phyloP scores from a whole-genome alignment of 305 asterid genomes.

The Salvia sclarea region DNA sequence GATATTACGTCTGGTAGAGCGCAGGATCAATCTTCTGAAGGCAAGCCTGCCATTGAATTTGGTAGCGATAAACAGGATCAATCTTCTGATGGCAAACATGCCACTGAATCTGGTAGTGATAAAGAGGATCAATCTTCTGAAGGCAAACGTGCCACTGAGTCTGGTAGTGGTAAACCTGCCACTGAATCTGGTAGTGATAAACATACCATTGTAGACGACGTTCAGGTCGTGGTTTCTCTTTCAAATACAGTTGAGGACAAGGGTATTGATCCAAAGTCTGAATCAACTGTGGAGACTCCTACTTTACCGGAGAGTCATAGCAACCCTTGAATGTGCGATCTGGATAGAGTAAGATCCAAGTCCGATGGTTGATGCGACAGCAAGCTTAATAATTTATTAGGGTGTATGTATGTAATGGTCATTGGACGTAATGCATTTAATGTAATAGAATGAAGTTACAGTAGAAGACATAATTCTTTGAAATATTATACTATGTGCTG shows the following conservation, averaged over 20 bases:
- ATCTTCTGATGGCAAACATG: neutral
- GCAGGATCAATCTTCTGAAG: neutral
- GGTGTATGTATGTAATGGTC: neutral
- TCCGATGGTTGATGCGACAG: neutral
- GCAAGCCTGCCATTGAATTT: slow-evolving; percentile 2
- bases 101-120: slow-evolving; percentile 12
- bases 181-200: neutral
- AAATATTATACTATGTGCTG: neutral
- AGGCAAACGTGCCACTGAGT: slow-evolving; percentile 4
- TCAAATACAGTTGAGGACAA: neutral
- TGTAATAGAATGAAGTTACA: neutral
- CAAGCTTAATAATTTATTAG: neutral
- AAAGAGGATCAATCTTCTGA: neutral
- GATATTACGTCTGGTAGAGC: slow-evolving; percentile 7
- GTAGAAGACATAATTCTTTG: neutral
- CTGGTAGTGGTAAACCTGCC: no score
- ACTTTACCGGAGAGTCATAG: neutral
- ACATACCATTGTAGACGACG: neutral
- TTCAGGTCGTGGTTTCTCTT: neutral
- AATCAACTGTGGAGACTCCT: neutral
- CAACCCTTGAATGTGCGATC: neutral
- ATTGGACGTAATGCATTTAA: neutral
- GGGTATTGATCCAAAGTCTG: neutral
- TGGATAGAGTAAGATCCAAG: neutral
- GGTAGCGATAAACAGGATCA: neutral